Percentiles rank a stretch among this genome's conserved stretches.
Evolutionary conservation across 108 stramenopile genomes (phyloP).

Genomic region (Skeletonema marinoi): DNA sequence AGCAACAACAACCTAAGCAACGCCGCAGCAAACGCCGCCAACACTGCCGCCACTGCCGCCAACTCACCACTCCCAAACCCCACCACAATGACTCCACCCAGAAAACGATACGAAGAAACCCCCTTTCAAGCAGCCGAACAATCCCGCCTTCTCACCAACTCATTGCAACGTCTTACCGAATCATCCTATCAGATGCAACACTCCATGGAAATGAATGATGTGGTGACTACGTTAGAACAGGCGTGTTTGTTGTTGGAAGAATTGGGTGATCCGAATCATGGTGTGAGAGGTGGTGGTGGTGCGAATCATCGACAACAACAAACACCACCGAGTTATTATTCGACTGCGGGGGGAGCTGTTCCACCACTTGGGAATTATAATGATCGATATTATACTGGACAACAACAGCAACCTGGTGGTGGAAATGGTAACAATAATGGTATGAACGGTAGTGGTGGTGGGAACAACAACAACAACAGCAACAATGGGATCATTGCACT

Average conservation of each 20-base stretch:
- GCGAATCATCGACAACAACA: not conserved
- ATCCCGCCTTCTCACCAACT: constrained; percentile 38
- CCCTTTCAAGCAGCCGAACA: constrained; percentile 33
- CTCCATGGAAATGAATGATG: constrained; percentile 80
- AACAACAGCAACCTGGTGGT: constrained; percentile 11
- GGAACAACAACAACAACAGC: constrained; percentile 7
- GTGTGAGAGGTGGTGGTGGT: constrained; percentile 21
- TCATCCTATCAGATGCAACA: constrained; percentile 80
- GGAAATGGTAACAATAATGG: not conserved
- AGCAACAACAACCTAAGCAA: constrained; percentile 1
- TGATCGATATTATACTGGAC: constrained; percentile 25
- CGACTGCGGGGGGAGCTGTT: constrained; percentile 30
- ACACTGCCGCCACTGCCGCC: constrained; percentile 4
- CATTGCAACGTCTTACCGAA: constrained; percentile 72
- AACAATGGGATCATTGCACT: constrained; percentile 46
- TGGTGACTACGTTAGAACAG: constrained; percentile 75
- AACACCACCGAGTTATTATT: constrained; percentile 26
- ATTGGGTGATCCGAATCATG: constrained; percentile 84
- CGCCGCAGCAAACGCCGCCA: not conserved
- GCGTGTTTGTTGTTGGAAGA: constrained; percentile 94
- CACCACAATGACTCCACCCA: not conserved
- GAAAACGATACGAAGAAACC: not conserved
- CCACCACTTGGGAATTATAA: constrained; percentile 40
- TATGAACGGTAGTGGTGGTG: constrained; percentile 34
- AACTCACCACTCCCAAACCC: not conserved